Conservation (phyloP, 352 stramenopile species). For the Globisporangium ultimum region DNA sequence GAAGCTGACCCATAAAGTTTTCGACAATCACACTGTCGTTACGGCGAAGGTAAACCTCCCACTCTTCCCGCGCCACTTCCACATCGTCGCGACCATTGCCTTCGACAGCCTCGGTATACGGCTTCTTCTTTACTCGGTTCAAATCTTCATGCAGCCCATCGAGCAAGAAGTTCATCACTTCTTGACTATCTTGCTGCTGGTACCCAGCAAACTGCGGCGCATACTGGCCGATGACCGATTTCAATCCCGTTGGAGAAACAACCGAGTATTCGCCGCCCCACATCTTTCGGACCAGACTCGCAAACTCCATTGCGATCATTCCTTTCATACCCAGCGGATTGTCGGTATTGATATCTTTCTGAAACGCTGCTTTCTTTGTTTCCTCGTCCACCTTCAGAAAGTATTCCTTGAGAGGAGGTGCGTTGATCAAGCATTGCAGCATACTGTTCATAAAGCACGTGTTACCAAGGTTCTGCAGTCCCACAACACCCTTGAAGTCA, state of each 20-base stretch:
- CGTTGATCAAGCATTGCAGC: slow-evolving; percentile 93
- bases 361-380: slow-evolving; percentile 31
- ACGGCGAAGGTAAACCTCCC: slow-evolving; percentile 81
- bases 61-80: slow-evolving; percentile 74
- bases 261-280: slow-evolving; percentile 90
- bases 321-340: slow-evolving; percentile 95
- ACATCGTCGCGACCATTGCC: slow-evolving; percentile 59
- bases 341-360: slow-evolving; percentile 90
- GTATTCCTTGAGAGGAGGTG: slow-evolving; percentile 90
- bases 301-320: slow-evolving; percentile 95
- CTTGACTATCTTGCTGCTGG: slow-evolving; percentile 90
- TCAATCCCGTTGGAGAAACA: slow-evolving; percentile 73
- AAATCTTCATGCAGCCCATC: slow-evolving; percentile 92
- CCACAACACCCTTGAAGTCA: slow-evolving; percentile 61
- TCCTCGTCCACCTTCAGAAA: slow-evolving; percentile 86
- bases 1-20: slow-evolving; percentile 88
- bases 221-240: slow-evolving; percentile 83
- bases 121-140: slow-evolving; percentile 83
- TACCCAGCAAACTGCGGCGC: slow-evolving; percentile 88
- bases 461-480: slow-evolving; percentile 72
- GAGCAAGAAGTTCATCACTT: slow-evolving; percentile 91
- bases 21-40: slow-evolving; percentile 93
- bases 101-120: slow-evolving; percentile 73
- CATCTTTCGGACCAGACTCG: slow-evolving; percentile 90
- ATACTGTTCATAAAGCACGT: slow-evolving; percentile 88